Evolutionary conservation across 345 rosid species (phyloP), one percentile per base, ranked within the genome.

Genomic region (Excoecaria cochinchinensis): DNA sequence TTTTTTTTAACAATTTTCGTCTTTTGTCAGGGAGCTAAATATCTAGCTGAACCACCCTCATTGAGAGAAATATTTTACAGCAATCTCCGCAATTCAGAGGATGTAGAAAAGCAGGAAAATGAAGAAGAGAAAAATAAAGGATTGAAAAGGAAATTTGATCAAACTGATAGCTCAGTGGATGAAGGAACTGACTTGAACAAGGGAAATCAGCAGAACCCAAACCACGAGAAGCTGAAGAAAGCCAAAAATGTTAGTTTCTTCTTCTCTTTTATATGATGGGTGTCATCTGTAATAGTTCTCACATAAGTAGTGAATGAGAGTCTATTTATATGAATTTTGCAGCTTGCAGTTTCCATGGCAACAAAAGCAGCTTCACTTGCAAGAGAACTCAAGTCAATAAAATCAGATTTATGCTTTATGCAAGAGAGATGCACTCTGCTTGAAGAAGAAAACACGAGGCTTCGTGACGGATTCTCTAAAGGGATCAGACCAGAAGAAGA

Each of bases 401-500:
- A 84, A 77, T 87, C 93, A 1, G 95, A 92, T 74, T 44, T 96
- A 73, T 83, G 86, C 74, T 93, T 89, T 74, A 71, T 84, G 83
- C 98, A 92, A 89, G 97, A 92, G 80, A 83, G 95, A 53, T 89
- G 94, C 60, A 72, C 79, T 53, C 75, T 93, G 74, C 92, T 92
- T 17, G 97, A 92, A 81, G 98, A 90, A 78, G 97, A 93, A 75
- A 96, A 93, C 85, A 87, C 82, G 47, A 89, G 93, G 87, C 90
- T 96, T 9, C 85, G 93, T 75, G 92, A 93, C 65, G 97, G 98
- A 31, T 88, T 89, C 69, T 81, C 78, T 0, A 81, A 82, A 50
- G 97, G 94, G 50, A 88, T 86, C 57, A 82, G 89, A 83, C 98
- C 95, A 4, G 97, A 93, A 80, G 99, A 96, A 84, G 98, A 96